These are phyloP conservation scores for Kuraishia ogatae DNA, from an alignment of 805 yeast genomes.

Conservation along the genomic window DNA sequence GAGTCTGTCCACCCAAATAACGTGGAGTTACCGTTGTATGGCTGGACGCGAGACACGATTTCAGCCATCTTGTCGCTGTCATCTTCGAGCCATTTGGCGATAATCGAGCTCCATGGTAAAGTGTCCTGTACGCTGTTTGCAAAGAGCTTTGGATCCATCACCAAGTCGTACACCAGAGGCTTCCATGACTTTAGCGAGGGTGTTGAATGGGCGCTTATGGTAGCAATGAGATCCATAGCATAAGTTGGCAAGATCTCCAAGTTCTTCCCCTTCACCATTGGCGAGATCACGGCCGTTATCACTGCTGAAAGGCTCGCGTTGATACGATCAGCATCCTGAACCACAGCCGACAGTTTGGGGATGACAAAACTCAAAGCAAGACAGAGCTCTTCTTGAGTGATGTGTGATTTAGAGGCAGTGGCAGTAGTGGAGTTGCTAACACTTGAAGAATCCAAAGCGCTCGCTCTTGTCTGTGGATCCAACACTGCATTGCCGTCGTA, in stretches of 20 bases:
- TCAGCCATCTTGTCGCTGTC: conserved; percentile 58
- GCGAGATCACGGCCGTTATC: conserved; percentile 41
- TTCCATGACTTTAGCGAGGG: conserved; percentile 53
- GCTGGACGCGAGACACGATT: conserved; percentile 35
- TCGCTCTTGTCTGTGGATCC: no score
- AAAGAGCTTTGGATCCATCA: conserved; percentile 56
- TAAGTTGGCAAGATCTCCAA: conserved; percentile 28
- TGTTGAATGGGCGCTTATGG: conserved; percentile 21
- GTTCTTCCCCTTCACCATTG: conserved; percentile 39
- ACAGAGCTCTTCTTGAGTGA: conserved; percentile 35
- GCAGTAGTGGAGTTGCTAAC: background rate
- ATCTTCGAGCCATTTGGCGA: conserved; percentile 53
- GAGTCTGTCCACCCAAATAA: conserved; percentile 28
- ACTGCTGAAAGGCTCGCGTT: conserved; percentile 40
- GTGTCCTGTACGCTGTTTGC: conserved; percentile 18
- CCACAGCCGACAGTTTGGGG: conserved; percentile 29
- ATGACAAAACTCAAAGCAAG: conserved; percentile 30
- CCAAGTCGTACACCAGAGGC: conserved; percentile 48
- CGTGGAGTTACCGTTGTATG: conserved; percentile 45
- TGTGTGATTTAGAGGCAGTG: conserved; percentile 2
- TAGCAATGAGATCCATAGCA: conserved; percentile 35
- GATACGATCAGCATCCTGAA: conserved; percentile 57
- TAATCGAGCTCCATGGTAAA: conserved; percentile 43
- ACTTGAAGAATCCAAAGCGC: background rate
- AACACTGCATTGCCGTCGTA: background rate